Percentiles rank a stretch among this genome's conserved stretches.
Evolutionary conservation across 1,284 basidiomycete species (phyloP).

Genomic region (Gymnopus androsaceus): DNA sequence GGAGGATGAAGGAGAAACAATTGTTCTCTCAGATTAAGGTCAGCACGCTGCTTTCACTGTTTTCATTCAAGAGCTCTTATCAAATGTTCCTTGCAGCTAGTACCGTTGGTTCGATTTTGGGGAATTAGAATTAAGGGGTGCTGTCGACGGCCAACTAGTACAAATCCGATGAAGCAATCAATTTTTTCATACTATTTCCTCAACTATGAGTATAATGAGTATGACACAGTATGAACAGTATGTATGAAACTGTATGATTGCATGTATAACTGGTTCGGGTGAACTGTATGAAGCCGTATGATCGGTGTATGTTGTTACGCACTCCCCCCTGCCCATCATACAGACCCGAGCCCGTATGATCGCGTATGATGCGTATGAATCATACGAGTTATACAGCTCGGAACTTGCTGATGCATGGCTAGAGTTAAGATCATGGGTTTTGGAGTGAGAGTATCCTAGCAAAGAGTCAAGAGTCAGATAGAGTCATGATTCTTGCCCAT

Average conservation of each 20-base stretch:
- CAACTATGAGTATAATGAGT: background rate
- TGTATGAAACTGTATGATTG: background rate
- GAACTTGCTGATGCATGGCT: constrained; percentile 9
- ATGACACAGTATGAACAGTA: background rate
- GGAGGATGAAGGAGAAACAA: background rate
- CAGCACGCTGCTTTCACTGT: background rate
- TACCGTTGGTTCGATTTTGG: background rate
- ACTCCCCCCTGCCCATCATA: background rate
- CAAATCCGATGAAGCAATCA: background rate
- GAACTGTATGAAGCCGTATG: background rate
- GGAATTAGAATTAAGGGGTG: too few relatives aligned
- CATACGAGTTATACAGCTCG: background rate
- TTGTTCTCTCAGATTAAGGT: constrained; percentile 1
- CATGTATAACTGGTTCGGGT: background rate
- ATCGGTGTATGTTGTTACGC: background rate
- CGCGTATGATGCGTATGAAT: background rate
- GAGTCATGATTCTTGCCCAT: too few relatives aligned
- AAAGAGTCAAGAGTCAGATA: too few relatives aligned
- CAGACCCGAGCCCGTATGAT: background rate
- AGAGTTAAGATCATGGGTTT: too few relatives aligned
- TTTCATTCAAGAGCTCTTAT: background rate
- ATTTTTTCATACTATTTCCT: background rate
- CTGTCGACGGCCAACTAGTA: background rate
- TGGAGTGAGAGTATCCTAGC: too few relatives aligned
- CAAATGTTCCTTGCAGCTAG: too few relatives aligned